These are phyloP conservation scores for Starmerella vitae DNA, from an alignment of 805 yeast species.

Conservation along the genomic window DNA sequence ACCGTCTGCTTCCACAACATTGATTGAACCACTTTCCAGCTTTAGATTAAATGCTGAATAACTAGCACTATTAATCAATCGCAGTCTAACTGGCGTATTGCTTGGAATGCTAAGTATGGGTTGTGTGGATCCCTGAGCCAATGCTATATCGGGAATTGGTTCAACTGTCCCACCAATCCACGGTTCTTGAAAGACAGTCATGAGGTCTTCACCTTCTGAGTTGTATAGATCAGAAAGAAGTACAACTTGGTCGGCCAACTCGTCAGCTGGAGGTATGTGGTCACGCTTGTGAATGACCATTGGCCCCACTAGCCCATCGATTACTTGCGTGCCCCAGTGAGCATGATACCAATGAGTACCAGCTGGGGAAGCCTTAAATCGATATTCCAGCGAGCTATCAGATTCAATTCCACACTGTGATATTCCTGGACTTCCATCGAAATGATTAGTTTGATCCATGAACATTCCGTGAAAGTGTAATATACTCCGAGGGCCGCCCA, in stretches of 20 bases:
- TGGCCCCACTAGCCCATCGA: conserved; percentile 39
- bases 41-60: conserved; percentile 26
- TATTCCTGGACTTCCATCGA: conserved; percentile 40
- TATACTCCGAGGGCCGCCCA: conserved; percentile 28
- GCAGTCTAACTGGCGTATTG: conserved; percentile 17
- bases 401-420: conserved; percentile 40
- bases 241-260: conserved; percentile 27
- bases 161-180: conserved; percentile 28
- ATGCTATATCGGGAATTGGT: conserved; percentile 31
- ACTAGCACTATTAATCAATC: conserved; percentile 27
- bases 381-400: conserved; percentile 32
- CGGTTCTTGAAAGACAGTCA: conserved; percentile 31
- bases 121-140: conserved; percentile 31
- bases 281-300: conserved; percentile 31
- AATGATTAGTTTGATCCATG: conserved; percentile 34
- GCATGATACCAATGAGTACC: conserved; percentile 50
- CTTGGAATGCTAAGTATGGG: conserved; percentile 8
- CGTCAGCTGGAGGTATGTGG: background rate
- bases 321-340: conserved; percentile 35
- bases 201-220: conserved; percentile 26
- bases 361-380: conserved; percentile 31
- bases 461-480: conserved; percentile 44
- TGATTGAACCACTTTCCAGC: conserved; percentile 22
- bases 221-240: conserved; percentile 34
- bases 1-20: conserved; percentile 29